phyloP scores from a whole-genome alignment of 31 red algal genomes.

The Odonthalia washingtoniensis region DNA sequence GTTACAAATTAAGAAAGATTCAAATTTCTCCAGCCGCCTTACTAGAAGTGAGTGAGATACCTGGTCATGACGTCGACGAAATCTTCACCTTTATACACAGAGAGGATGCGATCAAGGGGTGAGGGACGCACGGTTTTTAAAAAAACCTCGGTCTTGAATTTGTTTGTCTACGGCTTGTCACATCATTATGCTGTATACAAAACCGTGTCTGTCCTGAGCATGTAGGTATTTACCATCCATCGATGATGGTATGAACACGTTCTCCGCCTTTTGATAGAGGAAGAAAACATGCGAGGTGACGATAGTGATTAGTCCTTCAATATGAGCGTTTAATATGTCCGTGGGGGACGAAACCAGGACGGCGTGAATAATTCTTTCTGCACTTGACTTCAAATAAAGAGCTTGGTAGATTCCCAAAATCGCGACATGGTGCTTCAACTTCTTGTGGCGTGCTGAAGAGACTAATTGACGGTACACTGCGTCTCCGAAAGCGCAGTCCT shows the following conservation, averaged over 20 bases:
- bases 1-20: slow-evolving; percentile 1
- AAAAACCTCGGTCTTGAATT: slow-evolving; percentile 3
- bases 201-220: too few species aligned
- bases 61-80: not conserved
- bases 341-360: not conserved
- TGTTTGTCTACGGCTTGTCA: not conserved
- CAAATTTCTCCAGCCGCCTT: not conserved
- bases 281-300: too few species aligned
- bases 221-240: too few species aligned
- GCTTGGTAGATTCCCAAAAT: not conserved
- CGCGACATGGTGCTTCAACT: not conserved
- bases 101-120: not conserved
- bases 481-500: not conserved
- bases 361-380: not conserved
- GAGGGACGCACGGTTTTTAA: not conserved
- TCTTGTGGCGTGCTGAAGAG: not conserved
- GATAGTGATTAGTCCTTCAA: not conserved
- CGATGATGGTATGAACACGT: not conserved
- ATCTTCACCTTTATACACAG: not conserved
- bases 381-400: too few species aligned
- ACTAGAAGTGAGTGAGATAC: too few species aligned
- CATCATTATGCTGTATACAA: not conserved
- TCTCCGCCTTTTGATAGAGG: slow-evolving; percentile 2
- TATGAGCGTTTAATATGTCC: not conserved
- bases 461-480: not conserved